Base-by-base conservation (phyloP, 192 early-diverging fungal species). In the Geranomyces variabilis region DNA sequence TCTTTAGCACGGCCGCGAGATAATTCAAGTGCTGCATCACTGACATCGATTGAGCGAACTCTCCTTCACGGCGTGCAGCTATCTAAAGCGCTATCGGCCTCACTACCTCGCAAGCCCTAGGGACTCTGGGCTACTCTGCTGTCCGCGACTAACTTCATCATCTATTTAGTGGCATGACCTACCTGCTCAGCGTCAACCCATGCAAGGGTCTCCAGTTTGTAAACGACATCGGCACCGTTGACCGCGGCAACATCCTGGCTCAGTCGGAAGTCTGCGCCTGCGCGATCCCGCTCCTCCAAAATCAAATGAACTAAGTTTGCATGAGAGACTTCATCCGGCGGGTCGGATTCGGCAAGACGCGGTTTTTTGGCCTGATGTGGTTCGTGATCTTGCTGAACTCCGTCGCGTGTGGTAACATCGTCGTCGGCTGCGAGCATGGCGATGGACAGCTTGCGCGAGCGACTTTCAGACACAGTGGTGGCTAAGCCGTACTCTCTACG, bases 201-300 rank as follows among this genome's bases (percentile, higher is more conserved):
- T 7, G 63, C 63, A 14, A 64, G 63, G 17, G 63, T 64, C n/a
- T 64, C 41, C 5, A 64, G 34, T 46, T 64, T 36, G 63, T 64
- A 60, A 19, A 60, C 19, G 28, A 30, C 58, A 30, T 7, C 8
- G 1, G 58, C 58, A 30, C 7, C 58, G 24, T 53, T 26, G 7
- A n/a, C 51, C 24, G n/a, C 51, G 7, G 51, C 51, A 17, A 53
- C 51, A 53, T 53, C 51, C 24, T n/a, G n/a, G 15, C 51, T 53
- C 51, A 53, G 15, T 26, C 51, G 51, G 7, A 15, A 17, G 24
- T 53, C 51, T 21, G 28, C 7, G 15, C 15, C 51, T 8, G 51
- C 21, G 7, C 21, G 21, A 6, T 55, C 51, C 21, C n/a, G 21
- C 21, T 21, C 21, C 6, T 55, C 51, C 21, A 28, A 21, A 55